These are phyloP conservation scores for Populus hybrid DNA, from an alignment of 441 rosid genomes.

Conservation along the genomic window DNA sequence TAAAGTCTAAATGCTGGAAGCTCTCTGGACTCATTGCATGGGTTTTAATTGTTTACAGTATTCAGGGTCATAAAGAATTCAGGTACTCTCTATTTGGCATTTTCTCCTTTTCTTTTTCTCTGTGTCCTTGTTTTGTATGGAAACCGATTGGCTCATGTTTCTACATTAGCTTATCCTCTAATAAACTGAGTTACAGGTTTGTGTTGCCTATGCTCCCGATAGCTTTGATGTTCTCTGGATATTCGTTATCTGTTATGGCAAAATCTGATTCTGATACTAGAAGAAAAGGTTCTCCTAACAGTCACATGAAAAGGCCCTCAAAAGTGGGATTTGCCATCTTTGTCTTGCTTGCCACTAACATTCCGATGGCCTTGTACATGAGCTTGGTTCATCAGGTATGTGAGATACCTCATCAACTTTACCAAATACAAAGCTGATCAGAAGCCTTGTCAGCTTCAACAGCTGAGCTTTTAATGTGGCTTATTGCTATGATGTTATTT, in stretches of 20 bases:
- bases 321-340: constrained; percentile 44
- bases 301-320: constrained; percentile 35
- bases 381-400: constrained; percentile 83
- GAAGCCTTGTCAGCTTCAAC: background rate
- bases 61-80: constrained; percentile 92
- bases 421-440: background rate
- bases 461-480: constrained; percentile 1
- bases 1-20: constrained; percentile 57
- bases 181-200: constrained; percentile 56
- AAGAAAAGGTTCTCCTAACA: constrained; percentile 34
- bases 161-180: constrained; percentile 26
- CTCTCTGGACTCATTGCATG: constrained; percentile 74
- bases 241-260: constrained; percentile 57
- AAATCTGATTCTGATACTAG: constrained; percentile 27
- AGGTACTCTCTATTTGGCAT: constrained; percentile 36
- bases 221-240: constrained; percentile 83
- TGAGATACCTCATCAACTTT: background rate
- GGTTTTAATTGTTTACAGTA: constrained; percentile 71
- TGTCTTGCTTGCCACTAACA: constrained; percentile 73
- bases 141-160: constrained; percentile 16
- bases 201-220: constrained; percentile 90
- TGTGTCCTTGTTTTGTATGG: constrained; percentile 3
- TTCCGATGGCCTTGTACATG: constrained; percentile 86
- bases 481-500: background rate
- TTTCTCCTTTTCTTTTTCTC: background rate